Conservation (phyloP, 208 protist species). For the Polymyxa betae region DNA sequence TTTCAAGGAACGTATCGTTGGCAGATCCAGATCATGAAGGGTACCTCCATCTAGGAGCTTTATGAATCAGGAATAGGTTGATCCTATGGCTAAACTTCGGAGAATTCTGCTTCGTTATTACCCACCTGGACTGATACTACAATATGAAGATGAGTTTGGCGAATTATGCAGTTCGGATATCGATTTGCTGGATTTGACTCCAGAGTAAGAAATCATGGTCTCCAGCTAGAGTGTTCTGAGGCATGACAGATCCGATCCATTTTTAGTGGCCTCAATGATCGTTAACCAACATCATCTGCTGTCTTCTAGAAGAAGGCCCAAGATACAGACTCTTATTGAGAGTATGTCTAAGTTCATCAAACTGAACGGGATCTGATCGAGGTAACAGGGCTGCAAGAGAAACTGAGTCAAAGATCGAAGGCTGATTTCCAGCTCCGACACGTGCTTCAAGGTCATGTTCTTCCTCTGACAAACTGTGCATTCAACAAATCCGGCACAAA, state of each 20-base stretch:
- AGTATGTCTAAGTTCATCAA: not conserved
- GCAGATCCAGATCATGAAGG: not conserved
- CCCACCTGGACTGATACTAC: conserved; percentile 82
- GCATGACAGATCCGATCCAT: not conserved
- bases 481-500: conserved; percentile 92
- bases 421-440: conserved; percentile 87
- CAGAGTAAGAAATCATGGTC: not conserved
- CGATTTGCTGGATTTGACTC: not conserved
- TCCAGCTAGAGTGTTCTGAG: not conserved
- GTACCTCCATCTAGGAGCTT: not conserved
- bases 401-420: conserved; percentile 65
- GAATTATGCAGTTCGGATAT: not conserved
- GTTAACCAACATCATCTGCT: not conserved
- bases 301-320: not conserved
- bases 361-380: too few relatives aligned
- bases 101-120: conserved; percentile 91
- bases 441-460: conserved; percentile 88
- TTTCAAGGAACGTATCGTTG: not conserved
- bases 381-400: conserved; percentile 77
- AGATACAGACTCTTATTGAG: not conserved
- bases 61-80: not conserved
- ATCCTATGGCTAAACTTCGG: conserved; percentile 74
- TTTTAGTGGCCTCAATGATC: not conserved
- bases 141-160: conserved; percentile 63
- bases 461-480: conserved; percentile 93